Evolutionary conservation across 495 filamentous ascomycete species (phyloP), one percentile per base, ranked within the genome.

Genomic region (Bryoglossum gracile): DNA sequence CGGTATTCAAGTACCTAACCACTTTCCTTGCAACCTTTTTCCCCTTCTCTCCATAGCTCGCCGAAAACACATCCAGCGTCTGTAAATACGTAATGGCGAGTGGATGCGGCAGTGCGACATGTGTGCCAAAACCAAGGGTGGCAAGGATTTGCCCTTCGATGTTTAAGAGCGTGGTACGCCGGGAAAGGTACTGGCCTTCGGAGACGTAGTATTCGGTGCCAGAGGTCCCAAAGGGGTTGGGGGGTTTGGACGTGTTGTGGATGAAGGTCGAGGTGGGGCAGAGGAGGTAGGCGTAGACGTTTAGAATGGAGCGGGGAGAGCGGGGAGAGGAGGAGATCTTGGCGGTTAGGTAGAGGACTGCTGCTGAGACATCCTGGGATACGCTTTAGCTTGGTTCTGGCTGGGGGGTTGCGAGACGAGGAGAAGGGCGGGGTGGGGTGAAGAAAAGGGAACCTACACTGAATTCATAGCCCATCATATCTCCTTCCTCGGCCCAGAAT

Each of bases 61-160:
- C 18, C 10, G 36, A 43, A 39, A 61, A 61, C 50, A 79, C 85
- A 32, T 84, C 85, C 9, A 98, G 76, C 3, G 92, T 81, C 65
- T 97, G 91, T 0, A 96, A 75, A 66, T 97, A 98, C 3, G 89
- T 97, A 43, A 97, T 73, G 25, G 83, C 85, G n/a, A 96, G 74
- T 1, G 86, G 78, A 56, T 97, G 88, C 0, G 92, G 92, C 1
- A 95, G 71, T 1, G 83, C 77, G 10, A 90, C 82, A 57, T 92
- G 85, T 5, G 83, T 87, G 57, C 91, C 74, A 65, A 95, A 96
- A 21, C 82, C 77, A 0, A 96, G 68, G 0, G 80, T 71, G 47
- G 81, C 80, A 0, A 96, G 74, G 19, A 96, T 79, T 34, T 79
- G 73, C 3, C 82, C 76, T 61, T 98, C 92, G 30, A 78, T 73